Base-by-base conservation (phyloP, 1,284 basidiomycete genomes). In the Xerocomus minutiporus region DNA sequence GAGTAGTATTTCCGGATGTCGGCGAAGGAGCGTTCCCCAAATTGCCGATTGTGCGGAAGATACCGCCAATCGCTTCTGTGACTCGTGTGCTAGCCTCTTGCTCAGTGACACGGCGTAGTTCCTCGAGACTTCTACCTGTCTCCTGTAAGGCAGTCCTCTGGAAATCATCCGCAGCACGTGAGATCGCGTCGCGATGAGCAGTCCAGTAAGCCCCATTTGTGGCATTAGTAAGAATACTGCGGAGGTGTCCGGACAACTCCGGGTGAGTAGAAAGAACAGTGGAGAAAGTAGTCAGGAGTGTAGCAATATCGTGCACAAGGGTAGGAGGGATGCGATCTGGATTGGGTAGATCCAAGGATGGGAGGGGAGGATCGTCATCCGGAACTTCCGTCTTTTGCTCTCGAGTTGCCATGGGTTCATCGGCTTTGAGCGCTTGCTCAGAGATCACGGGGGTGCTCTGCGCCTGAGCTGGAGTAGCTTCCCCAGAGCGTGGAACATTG, bases 171-270 rank as follows among this genome's bases (percentile, higher is more conserved):
- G 79, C 82, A 35, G 80, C 78, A 31, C 77, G 76, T 11, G 79
- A 75, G 43, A 86, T 67, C 6, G 78, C 71, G 13, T 80, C 77
- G 43, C 82, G 78, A 59, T 87, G 84, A 26, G 75, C 65, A 40
- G 72, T 66, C 86, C 84, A 89, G 61, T 90, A 90, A 13, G 75
- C 71, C 20, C 86, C 87, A 48, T 73, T 79, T 4, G 77, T 73
- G 8, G 83, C 73, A 59, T 88, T 86, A 49, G 72, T 71, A 35
- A 83, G 63, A 41, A 90, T 78, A 59, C 79, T 83, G 49, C 79
- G 81, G 50, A 90, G 62, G 36, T 77, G 77, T 55, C 86, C 83
- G 2, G 83, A 79, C 11, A 90, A 67, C 58, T 90, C 86, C 3
- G 88, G 88, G 60, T 89, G 85, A 8, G 78, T 67, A 0, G 77